A percentile compares a stretch with the other conserved stretches of the same genome.
These are phyloP conservation scores for Candida tammaniensis DNA, from an alignment of 805 yeast species.

Conservation along the genomic window DNA sequence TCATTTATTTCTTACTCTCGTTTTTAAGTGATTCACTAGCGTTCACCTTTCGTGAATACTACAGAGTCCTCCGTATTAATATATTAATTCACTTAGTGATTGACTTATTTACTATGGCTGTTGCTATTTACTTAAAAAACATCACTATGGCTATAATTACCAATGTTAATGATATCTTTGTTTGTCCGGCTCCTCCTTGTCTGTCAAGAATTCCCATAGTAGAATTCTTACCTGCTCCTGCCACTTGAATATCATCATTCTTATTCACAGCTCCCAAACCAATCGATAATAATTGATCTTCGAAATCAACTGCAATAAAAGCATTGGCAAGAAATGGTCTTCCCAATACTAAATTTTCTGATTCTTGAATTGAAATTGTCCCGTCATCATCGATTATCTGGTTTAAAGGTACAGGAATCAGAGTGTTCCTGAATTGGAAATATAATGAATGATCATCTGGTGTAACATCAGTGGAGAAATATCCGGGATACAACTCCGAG, in stretches of 20 bases:
- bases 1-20: too few species aligned
- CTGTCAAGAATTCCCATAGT: conserved; percentile 1
- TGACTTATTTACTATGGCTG: too few species aligned
- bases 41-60: too few species aligned
- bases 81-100: too few species aligned
- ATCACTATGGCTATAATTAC: too few species aligned
- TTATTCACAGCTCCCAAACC: conserved; percentile 16
- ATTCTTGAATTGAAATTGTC: conserved; percentile 1
- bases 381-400: conserved; percentile 6
- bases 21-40: too few species aligned
- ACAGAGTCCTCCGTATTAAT: too few species aligned
- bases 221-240: neutral
- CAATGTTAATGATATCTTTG: too few species aligned
- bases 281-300: conserved; percentile 51
- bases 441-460: neutral
- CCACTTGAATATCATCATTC: conserved; percentile 29
- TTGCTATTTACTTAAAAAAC: too few species aligned
- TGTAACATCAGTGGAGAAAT: conserved; percentile 2
- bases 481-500: conserved; percentile 1
- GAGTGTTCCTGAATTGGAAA: conserved; percentile 2
- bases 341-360: conserved; percentile 40
- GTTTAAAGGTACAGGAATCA: conserved; percentile 3
- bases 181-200: too few species aligned
- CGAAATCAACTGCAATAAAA: conserved; percentile 65
- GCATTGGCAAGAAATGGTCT: conserved; percentile 62